Percentiles rank a stretch among this genome's conserved stretches.
Evolutionary conservation across 805 yeast species (phyloP).

Genomic region (Alloascoidea africana): DNA sequence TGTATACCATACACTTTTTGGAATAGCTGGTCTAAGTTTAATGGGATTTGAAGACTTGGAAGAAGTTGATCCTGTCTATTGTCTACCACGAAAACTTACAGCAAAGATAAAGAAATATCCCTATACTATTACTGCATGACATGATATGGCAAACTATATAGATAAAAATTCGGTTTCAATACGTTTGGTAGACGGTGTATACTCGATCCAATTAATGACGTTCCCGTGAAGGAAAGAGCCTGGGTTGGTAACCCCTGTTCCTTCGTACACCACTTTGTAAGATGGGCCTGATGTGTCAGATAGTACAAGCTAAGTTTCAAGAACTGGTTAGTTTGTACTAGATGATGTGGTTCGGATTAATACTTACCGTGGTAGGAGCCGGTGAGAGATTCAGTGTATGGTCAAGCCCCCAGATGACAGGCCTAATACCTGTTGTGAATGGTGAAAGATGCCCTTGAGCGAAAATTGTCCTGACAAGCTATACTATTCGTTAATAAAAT

Average conservation of each 20-base stretch:
- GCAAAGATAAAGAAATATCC: conserved; percentile 8
- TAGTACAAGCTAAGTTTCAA: conserved; percentile 24
- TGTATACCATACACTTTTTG: conserved; percentile 86
- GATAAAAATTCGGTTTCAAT: conserved; percentile 8
- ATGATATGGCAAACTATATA: conserved; percentile 4
- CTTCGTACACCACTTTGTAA: conserved; percentile 67
- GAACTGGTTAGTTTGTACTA: conserved; percentile 2
- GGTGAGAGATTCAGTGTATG: conserved; percentile 60
- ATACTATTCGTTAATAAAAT: no score
- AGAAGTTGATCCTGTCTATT: conserved; percentile 74
- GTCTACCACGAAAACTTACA: conserved; percentile 50
- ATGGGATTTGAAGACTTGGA: conserved; percentile 45
- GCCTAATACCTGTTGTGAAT: conserved; percentile 41
- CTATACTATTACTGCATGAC: conserved; percentile 2
- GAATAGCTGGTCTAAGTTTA: conserved; percentile 74
- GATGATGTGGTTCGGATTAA: conserved; percentile 5
- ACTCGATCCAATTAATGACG: conserved; percentile 20
- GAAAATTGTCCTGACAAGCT: conserved; percentile 61
- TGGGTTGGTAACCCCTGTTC: conserved; percentile 66
- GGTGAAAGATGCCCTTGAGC: conserved; percentile 89
- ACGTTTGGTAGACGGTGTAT: conserved; percentile 4
- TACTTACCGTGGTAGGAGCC: conserved; percentile 41
- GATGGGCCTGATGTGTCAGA: conserved; percentile 57
- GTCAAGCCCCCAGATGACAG: conserved; percentile 58
- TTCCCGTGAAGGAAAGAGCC: conserved; percentile 33